Percentiles rank a stretch among this genome's conserved stretches.
These are phyloP conservation scores for Henckelia pumila DNA, from an alignment of 257 asterid genomes.

Conservation along the genomic window DNA sequence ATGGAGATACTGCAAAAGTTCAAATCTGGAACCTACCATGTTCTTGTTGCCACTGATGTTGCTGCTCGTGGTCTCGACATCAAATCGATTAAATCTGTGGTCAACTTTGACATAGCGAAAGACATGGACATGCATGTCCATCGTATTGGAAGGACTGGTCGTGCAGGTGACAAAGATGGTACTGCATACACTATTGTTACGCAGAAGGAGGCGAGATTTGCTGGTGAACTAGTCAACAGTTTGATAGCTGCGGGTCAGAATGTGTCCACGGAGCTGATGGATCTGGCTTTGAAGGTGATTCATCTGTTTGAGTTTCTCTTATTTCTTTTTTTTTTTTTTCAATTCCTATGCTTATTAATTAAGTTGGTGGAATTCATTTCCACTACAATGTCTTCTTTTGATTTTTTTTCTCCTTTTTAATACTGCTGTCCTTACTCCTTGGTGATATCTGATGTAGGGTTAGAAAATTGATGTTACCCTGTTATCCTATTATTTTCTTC, in stretches of 20 bases:
- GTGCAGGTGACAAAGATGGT: conserved; percentile 99
- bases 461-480: background rate
- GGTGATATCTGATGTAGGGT: background rate
- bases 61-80: conserved; percentile 99
- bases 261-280: conserved; percentile 83
- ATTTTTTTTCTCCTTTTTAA: background rate
- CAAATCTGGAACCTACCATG: conserved; percentile 86
- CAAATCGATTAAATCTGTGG: conserved; percentile 94
- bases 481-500: background rate
- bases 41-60: conserved; percentile 97
- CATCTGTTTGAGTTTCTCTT: background rate
- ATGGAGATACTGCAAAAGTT: conserved; percentile 84
- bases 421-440: background rate
- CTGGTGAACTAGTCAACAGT: conserved; percentile 88
- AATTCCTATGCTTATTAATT: background rate
- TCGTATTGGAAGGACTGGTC: conserved; percentile 99
- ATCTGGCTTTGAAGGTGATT: conserved; percentile 96
- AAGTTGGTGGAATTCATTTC: background rate
- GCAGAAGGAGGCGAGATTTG: conserved; percentile 92
- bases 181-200: conserved; percentile 94
- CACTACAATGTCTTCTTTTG: background rate
- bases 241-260: conserved; percentile 97
- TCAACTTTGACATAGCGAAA: conserved; percentile 88
- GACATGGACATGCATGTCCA: conserved; percentile 99
- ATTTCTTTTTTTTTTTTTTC: background rate